Percentiles rank a stretch among this genome's conserved stretches.
Evolutionary conservation across 1,284 basidiomycete species (phyloP).

Genomic region (Cutaneotrichosporon spelunceum): DNA sequence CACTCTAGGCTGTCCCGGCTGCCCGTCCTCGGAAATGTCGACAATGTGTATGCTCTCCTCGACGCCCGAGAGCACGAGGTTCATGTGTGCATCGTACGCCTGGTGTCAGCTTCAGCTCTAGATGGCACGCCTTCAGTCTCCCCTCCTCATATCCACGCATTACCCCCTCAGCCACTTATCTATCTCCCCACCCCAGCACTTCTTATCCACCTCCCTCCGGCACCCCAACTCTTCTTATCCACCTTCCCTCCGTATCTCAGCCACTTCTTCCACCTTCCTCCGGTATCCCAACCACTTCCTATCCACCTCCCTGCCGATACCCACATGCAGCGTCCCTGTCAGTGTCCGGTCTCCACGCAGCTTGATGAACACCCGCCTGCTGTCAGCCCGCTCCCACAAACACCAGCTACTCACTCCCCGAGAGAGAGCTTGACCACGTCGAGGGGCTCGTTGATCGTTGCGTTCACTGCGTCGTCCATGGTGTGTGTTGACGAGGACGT

Average conservation of each 20-base stretch:
- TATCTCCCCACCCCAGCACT: too few relatives aligned
- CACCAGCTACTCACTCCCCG: slow-evolving; percentile 82
- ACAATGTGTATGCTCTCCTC: slow-evolving; percentile 95
- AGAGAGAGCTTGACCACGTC: slow-evolving; percentile 94
- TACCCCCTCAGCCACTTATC: too few relatives aligned
- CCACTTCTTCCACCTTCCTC: not conserved
- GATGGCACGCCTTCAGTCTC: not conserved
- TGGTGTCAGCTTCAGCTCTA: slow-evolving; percentile 44
- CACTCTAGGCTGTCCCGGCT: slow-evolving; percentile 53
- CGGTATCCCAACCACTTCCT: not conserved
- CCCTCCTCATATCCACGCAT: not conserved
- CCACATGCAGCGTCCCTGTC: slow-evolving; percentile 85
- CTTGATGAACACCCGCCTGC: slow-evolving; percentile 59
- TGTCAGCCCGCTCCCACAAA: not conserved
- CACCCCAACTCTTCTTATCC: too few relatives aligned
- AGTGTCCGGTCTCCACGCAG: slow-evolving; percentile 91
- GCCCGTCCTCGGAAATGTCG: slow-evolving; percentile 59
- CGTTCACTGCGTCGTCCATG: slow-evolving; percentile 57
- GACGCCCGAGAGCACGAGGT: slow-evolving; percentile 93
- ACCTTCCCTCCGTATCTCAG: too few relatives aligned
- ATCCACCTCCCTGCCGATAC: slow-evolving; percentile 37
- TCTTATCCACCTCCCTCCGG: too few relatives aligned
- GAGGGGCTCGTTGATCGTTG: slow-evolving; percentile 91
- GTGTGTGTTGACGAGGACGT: slow-evolving; percentile 9
- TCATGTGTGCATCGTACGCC: slow-evolving; percentile 99